Conservation (phyloP, 2,329 filamentous ascomycete species). For the Phoma herbarum region DNA sequence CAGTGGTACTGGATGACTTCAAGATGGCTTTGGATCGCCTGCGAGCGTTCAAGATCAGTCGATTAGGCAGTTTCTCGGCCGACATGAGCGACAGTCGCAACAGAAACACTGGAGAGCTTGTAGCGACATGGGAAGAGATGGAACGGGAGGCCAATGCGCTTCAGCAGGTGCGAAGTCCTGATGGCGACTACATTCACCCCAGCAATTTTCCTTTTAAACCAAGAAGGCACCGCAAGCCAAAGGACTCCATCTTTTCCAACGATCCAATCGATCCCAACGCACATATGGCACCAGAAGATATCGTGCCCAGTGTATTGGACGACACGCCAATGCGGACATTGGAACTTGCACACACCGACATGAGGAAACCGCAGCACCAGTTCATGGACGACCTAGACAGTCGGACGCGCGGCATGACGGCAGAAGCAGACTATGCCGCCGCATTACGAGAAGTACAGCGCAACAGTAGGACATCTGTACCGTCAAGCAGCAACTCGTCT, state of each 20-base stretch:
- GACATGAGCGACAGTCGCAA: slow-evolving; percentile 48
- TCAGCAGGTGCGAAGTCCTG: slow-evolving; percentile 38
- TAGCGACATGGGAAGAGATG: slow-evolving; percentile 48
- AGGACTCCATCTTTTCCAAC: slow-evolving; percentile 39
- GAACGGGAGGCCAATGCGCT: slow-evolving; percentile 42
- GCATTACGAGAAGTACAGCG: slow-evolving; percentile 40
- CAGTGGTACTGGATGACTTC: slow-evolving; percentile 73
- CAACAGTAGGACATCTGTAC: slow-evolving; percentile 14
- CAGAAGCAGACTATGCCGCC: slow-evolving; percentile 41
- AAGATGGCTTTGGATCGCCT: slow-evolving; percentile 64
- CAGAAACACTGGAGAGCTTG: slow-evolving; percentile 41
- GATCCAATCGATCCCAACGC: slow-evolving; percentile 26
- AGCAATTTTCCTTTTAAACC: slow-evolving; percentile 42
- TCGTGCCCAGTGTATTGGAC: slow-evolving; percentile 41
- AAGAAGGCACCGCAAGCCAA: slow-evolving; percentile 30
- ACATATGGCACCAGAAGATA: slow-evolving; percentile 39
- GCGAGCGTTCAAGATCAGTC: slow-evolving; percentile 55
- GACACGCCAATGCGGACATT: slow-evolving; percentile 27
- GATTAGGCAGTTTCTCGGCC: slow-evolving; percentile 49
- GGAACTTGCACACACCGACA: slow-evolving; percentile 26
- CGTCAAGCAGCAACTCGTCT: slow-evolving; percentile 20
- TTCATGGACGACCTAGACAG: slow-evolving; percentile 30
- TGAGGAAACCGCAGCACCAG: slow-evolving; percentile 31
- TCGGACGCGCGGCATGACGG: slow-evolving; percentile 24
- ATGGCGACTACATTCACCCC: slow-evolving; percentile 43